Conservation (phyloP, 805 yeast genomes). For the Yarrowia sp. region DNA sequence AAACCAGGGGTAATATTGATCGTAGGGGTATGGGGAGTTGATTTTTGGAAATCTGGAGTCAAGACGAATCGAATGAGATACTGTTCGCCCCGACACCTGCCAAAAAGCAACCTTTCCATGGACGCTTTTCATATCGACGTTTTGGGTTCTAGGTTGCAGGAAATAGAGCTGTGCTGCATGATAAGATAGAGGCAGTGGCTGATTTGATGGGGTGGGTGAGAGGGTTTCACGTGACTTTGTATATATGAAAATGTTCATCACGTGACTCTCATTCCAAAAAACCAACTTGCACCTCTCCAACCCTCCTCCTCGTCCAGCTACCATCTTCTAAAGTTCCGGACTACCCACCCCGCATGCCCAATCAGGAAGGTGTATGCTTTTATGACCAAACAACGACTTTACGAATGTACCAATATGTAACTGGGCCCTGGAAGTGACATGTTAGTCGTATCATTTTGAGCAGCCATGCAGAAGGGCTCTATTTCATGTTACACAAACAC, state of each 20-base stretch:
- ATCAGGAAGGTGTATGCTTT: conserved; percentile 7
- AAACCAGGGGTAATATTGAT: neutral
- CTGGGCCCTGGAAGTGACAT: neutral
- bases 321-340: neutral
- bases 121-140: too few relatives aligned
- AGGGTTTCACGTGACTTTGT: too few relatives aligned
- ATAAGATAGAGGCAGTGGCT: too few relatives aligned
- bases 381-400: neutral
- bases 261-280: too few relatives aligned
- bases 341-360: neutral
- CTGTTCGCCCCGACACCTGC: neutral
- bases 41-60: neutral
- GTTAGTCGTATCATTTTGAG: too few relatives aligned
- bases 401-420: neutral
- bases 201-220: too few relatives aligned
- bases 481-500: too few relatives aligned
- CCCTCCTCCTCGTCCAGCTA: neutral
- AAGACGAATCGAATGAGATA: neutral
- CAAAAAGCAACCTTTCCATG: neutral
- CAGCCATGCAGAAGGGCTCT: too few relatives aligned
- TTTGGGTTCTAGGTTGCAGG: too few relatives aligned
- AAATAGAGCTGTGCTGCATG: too few relatives aligned
- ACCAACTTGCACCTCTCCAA: neutral
- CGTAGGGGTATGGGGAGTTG: neutral
- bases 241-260: too few relatives aligned